These are phyloP conservation scores for Tulasnella calospora DNA, from an alignment of 768 basidiomycete genomes.

Conservation along the genomic window DNA sequence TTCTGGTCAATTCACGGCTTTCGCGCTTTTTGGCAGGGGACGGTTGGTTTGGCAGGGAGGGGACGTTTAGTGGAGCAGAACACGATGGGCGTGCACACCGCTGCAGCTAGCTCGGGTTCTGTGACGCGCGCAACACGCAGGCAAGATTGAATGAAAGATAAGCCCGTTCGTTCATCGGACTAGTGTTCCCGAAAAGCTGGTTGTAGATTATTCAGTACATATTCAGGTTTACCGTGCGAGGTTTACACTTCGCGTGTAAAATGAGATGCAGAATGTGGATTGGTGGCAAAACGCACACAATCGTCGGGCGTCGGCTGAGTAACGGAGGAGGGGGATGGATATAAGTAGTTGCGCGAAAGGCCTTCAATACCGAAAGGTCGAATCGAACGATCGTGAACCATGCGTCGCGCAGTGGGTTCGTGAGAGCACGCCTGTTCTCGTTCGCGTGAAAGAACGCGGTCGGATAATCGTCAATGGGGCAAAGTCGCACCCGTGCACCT, in stretches of 20 bases:
- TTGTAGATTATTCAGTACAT: neutral
- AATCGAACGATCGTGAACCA: neutral
- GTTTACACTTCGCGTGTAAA: neutral
- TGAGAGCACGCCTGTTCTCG: neutral
- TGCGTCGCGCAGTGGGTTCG: neutral
- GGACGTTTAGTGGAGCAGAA: too few species aligned
- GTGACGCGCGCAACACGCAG: neutral
- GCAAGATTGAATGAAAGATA: neutral
- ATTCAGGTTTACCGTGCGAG: slow-evolving; percentile 1
- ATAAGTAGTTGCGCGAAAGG: neutral
- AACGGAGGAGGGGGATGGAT: neutral
- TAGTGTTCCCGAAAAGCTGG: neutral
- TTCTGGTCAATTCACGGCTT: neutral
- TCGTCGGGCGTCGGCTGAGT: neutral
- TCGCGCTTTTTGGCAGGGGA: neutral
- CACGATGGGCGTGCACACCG: too few species aligned
- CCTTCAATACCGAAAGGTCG: neutral
- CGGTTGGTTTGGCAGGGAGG: neutral
- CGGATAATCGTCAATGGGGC: neutral
- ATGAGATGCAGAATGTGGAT: neutral
- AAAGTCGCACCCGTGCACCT: neutral
- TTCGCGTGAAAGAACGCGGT: neutral
- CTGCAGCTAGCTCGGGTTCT: neutral
- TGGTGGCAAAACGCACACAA: neutral
- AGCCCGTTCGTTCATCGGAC: neutral